Evolutionary conservation across 352 stramenopile genomes (phyloP), one percentile per base, ranked within the genome.

Genomic region (Globisporangium mamillatum): DNA sequence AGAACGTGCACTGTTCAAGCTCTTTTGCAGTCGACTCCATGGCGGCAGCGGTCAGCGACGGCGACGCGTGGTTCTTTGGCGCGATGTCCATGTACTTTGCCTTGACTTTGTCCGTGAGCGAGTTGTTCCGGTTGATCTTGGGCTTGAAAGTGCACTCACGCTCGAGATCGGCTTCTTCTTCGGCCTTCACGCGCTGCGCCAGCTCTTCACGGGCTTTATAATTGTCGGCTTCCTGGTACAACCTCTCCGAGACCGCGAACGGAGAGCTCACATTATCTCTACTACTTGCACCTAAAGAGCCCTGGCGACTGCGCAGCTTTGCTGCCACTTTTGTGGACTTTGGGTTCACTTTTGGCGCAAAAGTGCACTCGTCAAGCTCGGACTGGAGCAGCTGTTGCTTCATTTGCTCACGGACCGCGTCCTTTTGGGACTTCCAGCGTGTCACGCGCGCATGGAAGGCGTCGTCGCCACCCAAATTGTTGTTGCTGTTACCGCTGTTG

Each of bases 321-420:
- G 82, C 82, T 3, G 81, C 76, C 29, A 91, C 81, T 76, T 87
- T 88, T 1, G 81, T 88, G 2, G 84, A 92, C 61, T 90, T 92
- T 1, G 86, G 74, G 41, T 92, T 94, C 32, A 94, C 82, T 41
- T 85, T 84, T 0, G 86, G 86, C 3, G 81, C 63, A 69, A 94
- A 94, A 27, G 84, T 94, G 72, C 86, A 94, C 68, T 94, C 86
- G 58, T 87, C 70, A 0, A 94, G 74, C 69, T 94, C 86, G 12
- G 71, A 79, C 59, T 92, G 83, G 52, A 92, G 70, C 55, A 91
- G 60, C 46, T 94, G 84, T 71, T 94, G 84, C 69, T 92, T 92
- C 74, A 94, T 85, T 20, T 91, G 81, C 64, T 94, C 83, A 61
- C 84, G 85, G 53, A 87, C 69, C 1, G 80, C 83, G 60, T 94